A percentile compares a stretch with the other conserved stretches of the same genome.
Conservation (phyloP, 768 basidiomycete species). For the Mrakia gelida region DNA sequence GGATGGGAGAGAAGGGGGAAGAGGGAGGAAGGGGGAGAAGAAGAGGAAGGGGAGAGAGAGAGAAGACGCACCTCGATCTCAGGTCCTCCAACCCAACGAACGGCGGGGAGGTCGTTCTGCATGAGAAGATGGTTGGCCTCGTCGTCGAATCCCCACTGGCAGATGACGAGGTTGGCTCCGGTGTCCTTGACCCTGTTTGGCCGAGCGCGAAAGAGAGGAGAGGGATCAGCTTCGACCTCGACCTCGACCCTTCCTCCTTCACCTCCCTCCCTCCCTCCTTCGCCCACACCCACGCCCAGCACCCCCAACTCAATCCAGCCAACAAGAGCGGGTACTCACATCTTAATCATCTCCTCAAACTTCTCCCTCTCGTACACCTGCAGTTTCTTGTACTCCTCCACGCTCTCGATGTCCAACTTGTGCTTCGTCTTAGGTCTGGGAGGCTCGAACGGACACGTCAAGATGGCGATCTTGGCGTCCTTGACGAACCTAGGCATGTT, state of each 20-base stretch:
- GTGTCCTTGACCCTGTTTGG: conserved; percentile 57
- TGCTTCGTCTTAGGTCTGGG: conserved; percentile 99
- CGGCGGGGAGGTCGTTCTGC: conserved; percentile 96
- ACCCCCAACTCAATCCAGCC: too few species aligned
- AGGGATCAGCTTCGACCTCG: neutral
- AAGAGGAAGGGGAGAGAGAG: neutral
- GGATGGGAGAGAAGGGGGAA: neutral
- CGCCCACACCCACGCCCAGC: neutral
- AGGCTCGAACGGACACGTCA: conserved; percentile 98
- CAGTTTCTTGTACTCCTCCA: conserved; percentile 94
- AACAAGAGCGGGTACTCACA: too few species aligned
- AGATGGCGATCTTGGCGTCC: conserved; percentile 89
- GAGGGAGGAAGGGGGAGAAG: too few species aligned
- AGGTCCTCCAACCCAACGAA: conserved; percentile 98
- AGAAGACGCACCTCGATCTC: conserved; percentile 78
- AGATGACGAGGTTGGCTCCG: conserved; percentile 96
- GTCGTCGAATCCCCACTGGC: conserved; percentile 99
- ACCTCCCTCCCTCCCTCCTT: neutral
- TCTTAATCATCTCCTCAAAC: conserved; percentile 92
- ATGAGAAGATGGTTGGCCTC: conserved; percentile 97
- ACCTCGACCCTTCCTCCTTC: neutral
- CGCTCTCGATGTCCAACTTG: conserved; percentile 92
- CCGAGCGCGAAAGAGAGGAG: neutral
- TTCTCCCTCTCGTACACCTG: conserved; percentile 93
- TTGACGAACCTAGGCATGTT: conserved; percentile 88